Conservation (phyloP, 1,139 yeast genomes). For the Yamadazyma friedrichii region DNA sequence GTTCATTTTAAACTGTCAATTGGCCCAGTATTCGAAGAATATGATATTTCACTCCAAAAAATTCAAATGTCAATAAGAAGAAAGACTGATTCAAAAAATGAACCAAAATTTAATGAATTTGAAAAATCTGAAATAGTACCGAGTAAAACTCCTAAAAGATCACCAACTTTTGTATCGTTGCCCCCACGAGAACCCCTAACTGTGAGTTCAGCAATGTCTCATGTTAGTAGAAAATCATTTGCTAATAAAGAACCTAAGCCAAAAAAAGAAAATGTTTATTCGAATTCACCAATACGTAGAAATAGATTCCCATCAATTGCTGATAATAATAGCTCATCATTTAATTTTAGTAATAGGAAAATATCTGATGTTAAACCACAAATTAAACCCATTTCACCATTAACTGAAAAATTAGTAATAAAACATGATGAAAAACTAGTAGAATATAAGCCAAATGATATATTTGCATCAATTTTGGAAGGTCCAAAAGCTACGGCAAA, state of each 20-base stretch:
- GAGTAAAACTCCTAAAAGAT: constrained; percentile 29
- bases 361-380: neutral
- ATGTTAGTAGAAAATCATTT: constrained; percentile 12
- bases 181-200: constrained; percentile 42
- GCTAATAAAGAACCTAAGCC: constrained; percentile 7
- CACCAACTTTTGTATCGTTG: constrained; percentile 37
- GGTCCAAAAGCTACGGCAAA: neutral
- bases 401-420: neutral
- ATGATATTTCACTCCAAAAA: constrained; percentile 16
- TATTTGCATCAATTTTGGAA: constrained; percentile 1
- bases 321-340: constrained; percentile 3
- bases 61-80: constrained; percentile 17
- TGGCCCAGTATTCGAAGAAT: constrained; percentile 6
- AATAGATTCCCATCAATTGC: constrained; percentile 16
- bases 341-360: neutral
- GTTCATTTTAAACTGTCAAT: constrained; percentile 1
- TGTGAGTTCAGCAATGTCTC: constrained; percentile 20
- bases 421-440: constrained; percentile 1
- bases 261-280: constrained; percentile 5
- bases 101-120: neutral
- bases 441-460: neutral
- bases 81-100: constrained; percentile 9
- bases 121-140: constrained; percentile 2
- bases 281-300: constrained; percentile 15
- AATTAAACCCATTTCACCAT: constrained; percentile 1